Base-by-base conservation (phyloP, 805 yeast species). In the Cyberlindnera mycetangii region DNA sequence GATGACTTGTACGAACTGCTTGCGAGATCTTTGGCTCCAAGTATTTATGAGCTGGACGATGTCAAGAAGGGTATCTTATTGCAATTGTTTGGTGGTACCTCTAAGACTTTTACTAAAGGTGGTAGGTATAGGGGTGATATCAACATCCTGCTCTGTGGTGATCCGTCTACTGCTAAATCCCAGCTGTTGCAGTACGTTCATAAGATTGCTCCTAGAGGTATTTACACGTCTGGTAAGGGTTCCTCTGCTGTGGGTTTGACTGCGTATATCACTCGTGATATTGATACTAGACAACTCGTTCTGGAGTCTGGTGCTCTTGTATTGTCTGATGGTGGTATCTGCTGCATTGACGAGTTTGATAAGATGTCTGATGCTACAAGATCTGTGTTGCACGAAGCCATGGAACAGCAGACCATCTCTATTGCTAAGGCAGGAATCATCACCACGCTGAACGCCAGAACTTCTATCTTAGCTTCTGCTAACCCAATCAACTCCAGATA, bases 181-280 rank as follows among this genome's bases (percentile, higher is more conserved):
- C 99, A 93, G 66, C 68, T 93, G 37, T 72, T 93, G 53, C 95
- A 89, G 60, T 93, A 93, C 55, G 97, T 93, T 34, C 99, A 93
- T 68, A 88, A 90, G 59, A 93, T 93, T 54, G 95, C 99, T 1
- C 99, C 99, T 36, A 76, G 99, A 62, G 99, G 99, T 54, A 88
- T 93, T 32, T 93, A 90, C 66, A 93, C 99, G 4, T 90, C 97
- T 1, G 99, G 99, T 66, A 93, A 93, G 60, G 99, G 99, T 41
- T 89, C 97, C 1, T 93, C 99, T 25, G 99, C 99, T 0, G 99
- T 93, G 39, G 99, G 99, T 73, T 73, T 93, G 59, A 93, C 99
- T 0, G 99, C 99, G 0, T 93, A 93, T 63, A 84, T 93, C 44
- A 90, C 99, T 8, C 75, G 97, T 59, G 99, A 93, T 63, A 76